Conservation (phyloP, 768 basidiomycete genomes). For the Suillus bovinus region DNA sequence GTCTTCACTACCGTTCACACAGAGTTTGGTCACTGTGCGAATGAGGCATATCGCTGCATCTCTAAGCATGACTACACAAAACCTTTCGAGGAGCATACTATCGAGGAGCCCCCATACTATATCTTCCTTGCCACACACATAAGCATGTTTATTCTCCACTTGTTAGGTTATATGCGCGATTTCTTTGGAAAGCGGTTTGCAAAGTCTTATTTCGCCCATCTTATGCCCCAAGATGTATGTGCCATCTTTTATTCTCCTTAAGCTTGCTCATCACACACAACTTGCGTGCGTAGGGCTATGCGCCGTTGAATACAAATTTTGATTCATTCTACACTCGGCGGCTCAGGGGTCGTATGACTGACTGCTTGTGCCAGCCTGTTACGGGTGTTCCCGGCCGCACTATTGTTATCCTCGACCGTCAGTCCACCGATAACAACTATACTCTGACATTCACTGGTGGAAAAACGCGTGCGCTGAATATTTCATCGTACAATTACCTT, state of each 20-base stretch:
- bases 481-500: conserved; percentile 99
- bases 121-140: conserved; percentile 90
- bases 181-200: conserved; percentile 88
- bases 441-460: conserved; percentile 76
- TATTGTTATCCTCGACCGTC: conserved; percentile 81
- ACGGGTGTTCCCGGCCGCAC: conserved; percentile 97
- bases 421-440: conserved; percentile 78
- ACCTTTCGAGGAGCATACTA: conserved; percentile 53
- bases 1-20: conserved; percentile 79
- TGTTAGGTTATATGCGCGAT: conserved; percentile 92
- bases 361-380: conserved; percentile 91
- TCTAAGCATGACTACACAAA: conserved; percentile 56
- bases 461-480: conserved; percentile 88
- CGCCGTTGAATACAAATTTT: conserved; percentile 95
- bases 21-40: conserved; percentile 90
- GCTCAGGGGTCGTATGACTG: conserved; percentile 90
- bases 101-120: conserved; percentile 90
- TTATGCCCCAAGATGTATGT: conserved; percentile 77
- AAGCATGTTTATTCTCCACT: conserved; percentile 89
- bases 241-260: background rate
- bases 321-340: conserved; percentile 99
- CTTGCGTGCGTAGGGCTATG: conserved; percentile 70
- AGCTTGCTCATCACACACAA: conserved; percentile 5
- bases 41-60: conserved; percentile 67
- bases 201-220: conserved; percentile 69